phyloP scores from a whole-genome alignment of 345 rosid species.

The Arabis alpina region DNA sequence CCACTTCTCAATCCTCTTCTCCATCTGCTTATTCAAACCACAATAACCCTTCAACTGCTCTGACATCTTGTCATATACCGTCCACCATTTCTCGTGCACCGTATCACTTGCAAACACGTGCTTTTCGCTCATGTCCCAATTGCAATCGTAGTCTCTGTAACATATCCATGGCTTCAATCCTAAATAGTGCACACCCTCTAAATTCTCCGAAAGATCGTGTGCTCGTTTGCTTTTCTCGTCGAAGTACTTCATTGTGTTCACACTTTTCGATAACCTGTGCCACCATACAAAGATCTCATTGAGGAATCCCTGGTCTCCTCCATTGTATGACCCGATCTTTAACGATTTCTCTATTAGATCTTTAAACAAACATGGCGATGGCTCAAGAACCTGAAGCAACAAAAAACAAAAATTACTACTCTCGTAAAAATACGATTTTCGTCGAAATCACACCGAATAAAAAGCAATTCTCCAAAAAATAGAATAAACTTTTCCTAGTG shows the following conservation, averaged over 20 bases:
- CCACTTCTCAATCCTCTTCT: slow-evolving; percentile 60
- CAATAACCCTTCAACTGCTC: slow-evolving; percentile 57
- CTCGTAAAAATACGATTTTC: no score
- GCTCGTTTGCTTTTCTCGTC: neutral
- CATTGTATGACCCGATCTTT: slow-evolving; percentile 63
- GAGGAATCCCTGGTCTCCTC: slow-evolving; percentile 90
- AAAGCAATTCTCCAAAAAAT: no score
- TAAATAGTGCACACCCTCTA: slow-evolving; percentile 64
- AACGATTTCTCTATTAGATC: slow-evolving; percentile 52
- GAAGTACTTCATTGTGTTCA: slow-evolving; percentile 64
- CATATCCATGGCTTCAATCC: slow-evolving; percentile 96
- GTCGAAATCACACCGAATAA: no score
- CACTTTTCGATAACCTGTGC: slow-evolving; percentile 66
- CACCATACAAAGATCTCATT: slow-evolving; percentile 86
- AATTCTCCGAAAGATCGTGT: neutral
- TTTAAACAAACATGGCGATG: slow-evolving; percentile 69
- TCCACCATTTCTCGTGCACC: slow-evolving; percentile 73
- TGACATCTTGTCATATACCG: slow-evolving; percentile 67
- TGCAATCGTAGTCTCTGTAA: slow-evolving; percentile 87
- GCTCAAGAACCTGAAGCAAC: slow-evolving; percentile 56
- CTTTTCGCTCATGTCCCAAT: slow-evolving; percentile 59
- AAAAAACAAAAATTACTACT: neutral
- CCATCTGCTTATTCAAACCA: slow-evolving; percentile 49
- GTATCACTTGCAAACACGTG: slow-evolving; percentile 68
- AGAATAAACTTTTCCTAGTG: no score